phyloP scores from a whole-genome alignment of 2,329 filamentous ascomycete species.

The Hymenoscyphus occultus region DNA sequence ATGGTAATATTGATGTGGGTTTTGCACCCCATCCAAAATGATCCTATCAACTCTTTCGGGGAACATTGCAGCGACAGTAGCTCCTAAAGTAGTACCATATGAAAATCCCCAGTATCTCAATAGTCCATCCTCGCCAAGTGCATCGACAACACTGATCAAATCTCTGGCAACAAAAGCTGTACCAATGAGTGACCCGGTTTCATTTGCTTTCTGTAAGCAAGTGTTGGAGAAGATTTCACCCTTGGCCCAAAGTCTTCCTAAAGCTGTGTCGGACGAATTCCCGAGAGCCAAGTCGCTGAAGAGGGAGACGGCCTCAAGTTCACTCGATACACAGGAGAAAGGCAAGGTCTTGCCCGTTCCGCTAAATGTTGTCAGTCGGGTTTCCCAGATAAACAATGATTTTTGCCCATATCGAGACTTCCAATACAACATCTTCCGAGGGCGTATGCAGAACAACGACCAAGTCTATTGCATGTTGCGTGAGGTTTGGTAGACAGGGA shows the following conservation, averaged over 20 bases:
- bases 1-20: constrained; percentile 12
- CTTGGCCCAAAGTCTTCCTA: constrained; percentile 13
- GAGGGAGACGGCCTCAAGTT: background rate
- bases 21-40: constrained; percentile 16
- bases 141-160: constrained; percentile 18
- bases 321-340: constrained; percentile 12
- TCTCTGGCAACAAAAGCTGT: constrained; percentile 21
- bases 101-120: constrained; percentile 21
- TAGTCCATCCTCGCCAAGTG: constrained; percentile 18
- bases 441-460: no score
- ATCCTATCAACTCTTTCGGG: constrained; percentile 16
- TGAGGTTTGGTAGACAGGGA: background rate
- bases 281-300: background rate
- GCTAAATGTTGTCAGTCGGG: background rate
- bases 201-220: constrained; percentile 10
- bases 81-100: constrained; percentile 18
- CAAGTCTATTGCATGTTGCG: no score
- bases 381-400: no score
- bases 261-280: constrained; percentile 12
- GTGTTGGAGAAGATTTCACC: background rate
- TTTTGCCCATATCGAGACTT: no score
- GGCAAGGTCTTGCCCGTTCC: constrained; percentile 17
- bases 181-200: constrained; percentile 12
- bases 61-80: constrained; percentile 17
- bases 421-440: no score